Conservation (phyloP, 2,329 filamentous ascomycete genomes). For the Coleophoma crateriformis region DNA sequence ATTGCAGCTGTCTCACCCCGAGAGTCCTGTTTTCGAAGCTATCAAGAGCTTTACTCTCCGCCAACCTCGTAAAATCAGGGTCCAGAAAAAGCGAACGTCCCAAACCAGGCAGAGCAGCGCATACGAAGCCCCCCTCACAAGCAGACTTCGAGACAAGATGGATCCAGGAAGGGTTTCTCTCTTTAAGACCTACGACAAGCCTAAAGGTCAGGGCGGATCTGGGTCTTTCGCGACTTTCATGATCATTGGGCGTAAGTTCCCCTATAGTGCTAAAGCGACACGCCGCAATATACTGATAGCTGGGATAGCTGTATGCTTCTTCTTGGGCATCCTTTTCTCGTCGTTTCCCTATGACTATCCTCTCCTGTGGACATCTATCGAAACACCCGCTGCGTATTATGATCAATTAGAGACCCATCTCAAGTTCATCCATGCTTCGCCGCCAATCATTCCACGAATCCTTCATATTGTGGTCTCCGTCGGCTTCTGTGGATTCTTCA, state of each 20-base stretch:
- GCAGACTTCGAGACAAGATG: constrained; percentile 11
- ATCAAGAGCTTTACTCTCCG: too few species aligned
- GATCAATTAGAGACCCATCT: constrained; percentile 85
- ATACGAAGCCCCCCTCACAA: too few species aligned
- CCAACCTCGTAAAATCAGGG: too few species aligned
- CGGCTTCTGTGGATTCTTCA: constrained; percentile 81
- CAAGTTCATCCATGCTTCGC: constrained; percentile 83
- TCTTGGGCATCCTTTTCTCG: constrained; percentile 96
- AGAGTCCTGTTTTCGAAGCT: too few species aligned
- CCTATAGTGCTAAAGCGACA: constrained; percentile 5
- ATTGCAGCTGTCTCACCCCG: too few species aligned
- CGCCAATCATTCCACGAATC: constrained; percentile 86
- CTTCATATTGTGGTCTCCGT: constrained; percentile 89
- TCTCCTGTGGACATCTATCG: constrained; percentile 71
- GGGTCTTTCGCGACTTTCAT: constrained; percentile 91
- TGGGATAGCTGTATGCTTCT: constrained; percentile 77
- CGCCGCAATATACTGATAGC: constrained; percentile 7
- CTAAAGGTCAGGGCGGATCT: constrained; percentile 33
- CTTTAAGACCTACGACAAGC: constrained; percentile 27
- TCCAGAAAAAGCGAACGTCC: too few species aligned
- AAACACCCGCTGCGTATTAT: constrained; percentile 64
- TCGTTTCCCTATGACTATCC: constrained; percentile 94
- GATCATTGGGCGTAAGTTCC: constrained; percentile 79
- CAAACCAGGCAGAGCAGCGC: too few species aligned
- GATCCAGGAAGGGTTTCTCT: constrained; percentile 24